Percentiles rank a stretch among this genome's conserved stretches.
phyloP scores from a whole-genome alignment of 768 basidiomycete genomes.

The Leccinum longicurvipes region DNA sequence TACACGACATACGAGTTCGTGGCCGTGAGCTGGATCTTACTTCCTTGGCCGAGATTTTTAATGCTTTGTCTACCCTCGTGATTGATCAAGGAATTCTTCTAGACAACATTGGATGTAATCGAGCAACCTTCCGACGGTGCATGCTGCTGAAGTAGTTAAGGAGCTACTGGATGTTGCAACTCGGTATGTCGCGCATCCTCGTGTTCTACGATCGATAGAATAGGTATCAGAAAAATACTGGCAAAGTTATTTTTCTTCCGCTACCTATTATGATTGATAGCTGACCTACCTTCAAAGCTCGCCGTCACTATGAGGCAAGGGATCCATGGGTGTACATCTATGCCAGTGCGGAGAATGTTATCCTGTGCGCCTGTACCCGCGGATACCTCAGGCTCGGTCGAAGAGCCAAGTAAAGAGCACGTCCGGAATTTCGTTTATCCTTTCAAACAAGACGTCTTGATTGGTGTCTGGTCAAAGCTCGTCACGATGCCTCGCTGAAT shows the following conservation, averaged over 20 bases:
- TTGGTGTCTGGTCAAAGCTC: slow-evolving; percentile 11
- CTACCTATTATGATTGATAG: slow-evolving; percentile 82
- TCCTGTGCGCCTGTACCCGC: slow-evolving; percentile 31
- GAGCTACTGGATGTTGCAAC: slow-evolving; percentile 84
- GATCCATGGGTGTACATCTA: no score
- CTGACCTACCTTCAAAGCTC: slow-evolving; percentile 91
- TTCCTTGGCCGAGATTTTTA: slow-evolving; percentile 90
- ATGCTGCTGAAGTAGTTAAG: slow-evolving; percentile 78
- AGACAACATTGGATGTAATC: slow-evolving; percentile 94
- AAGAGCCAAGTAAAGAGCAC: slow-evolving; percentile 15
- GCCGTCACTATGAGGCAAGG: no score
- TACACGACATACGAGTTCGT: slow-evolving; percentile 43
- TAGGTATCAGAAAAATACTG: slow-evolving; percentile 93
- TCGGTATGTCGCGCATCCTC: slow-evolving; percentile 44
- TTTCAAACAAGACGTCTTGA: slow-evolving; percentile 1
- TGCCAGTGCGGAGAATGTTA: no score
- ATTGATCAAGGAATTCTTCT: slow-evolving; percentile 97
- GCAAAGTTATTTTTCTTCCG: slow-evolving; percentile 91
- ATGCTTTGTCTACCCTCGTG: slow-evolving; percentile 87
- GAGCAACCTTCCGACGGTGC: slow-evolving; percentile 83
- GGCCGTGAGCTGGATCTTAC: slow-evolving; percentile 82
- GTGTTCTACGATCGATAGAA: background rate
- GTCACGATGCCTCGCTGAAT: slow-evolving; percentile 5
- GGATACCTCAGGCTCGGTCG: slow-evolving; percentile 31
- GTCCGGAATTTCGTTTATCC: slow-evolving; percentile 8